A percentile compares a stretch with the other conserved stretches of the same genome.
Evolutionary conservation across 192 early-diverging fungal genomes (phyloP).

Genomic region (Podila minutissima): DNA sequence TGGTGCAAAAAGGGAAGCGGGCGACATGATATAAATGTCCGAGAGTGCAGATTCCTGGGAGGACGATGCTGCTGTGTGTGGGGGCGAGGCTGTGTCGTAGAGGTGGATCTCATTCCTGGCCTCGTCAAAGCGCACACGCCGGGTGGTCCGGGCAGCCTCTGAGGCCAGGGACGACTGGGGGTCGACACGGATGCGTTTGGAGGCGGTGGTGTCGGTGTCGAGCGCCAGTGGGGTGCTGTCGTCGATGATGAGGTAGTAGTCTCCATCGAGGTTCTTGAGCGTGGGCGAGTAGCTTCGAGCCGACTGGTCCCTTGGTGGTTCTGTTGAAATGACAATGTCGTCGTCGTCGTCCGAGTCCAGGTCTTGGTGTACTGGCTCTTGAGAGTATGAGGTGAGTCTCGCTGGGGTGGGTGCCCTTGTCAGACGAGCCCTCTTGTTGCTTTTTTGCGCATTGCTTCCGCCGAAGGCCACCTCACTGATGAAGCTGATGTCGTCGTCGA

Average conservation of each 20-base stretch:
- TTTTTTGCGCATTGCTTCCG: background rate
- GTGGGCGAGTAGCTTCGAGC: slow-evolving; percentile 4
- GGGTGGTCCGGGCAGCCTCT: background rate
- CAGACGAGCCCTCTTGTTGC: background rate
- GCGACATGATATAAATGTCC: background rate
- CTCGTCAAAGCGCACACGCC: slow-evolving; percentile 36
- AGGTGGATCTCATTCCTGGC: slow-evolving; percentile 13
- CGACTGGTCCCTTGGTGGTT: background rate
- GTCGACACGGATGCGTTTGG: background rate
- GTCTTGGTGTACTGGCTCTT: background rate
- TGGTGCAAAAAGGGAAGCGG: background rate
- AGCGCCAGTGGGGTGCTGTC: background rate
- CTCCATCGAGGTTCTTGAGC: background rate
- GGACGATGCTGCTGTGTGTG: slow-evolving; percentile 5
- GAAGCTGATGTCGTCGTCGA: background rate
- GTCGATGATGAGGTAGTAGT: background rate
- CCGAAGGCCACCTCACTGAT: background rate
- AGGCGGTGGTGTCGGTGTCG: background rate
- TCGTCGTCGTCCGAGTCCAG: background rate
- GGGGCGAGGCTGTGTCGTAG: slow-evolving; percentile 11
- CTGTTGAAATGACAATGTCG: background rate
- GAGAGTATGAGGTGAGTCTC: slow-evolving; percentile 1
- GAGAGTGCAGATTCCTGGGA: background rate
- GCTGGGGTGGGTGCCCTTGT: slow-evolving; percentile 1
- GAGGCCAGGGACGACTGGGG: background rate